Conservation (phyloP, 2,329 filamentous ascomycete species). For the Xylariaceae sp. region DNA sequence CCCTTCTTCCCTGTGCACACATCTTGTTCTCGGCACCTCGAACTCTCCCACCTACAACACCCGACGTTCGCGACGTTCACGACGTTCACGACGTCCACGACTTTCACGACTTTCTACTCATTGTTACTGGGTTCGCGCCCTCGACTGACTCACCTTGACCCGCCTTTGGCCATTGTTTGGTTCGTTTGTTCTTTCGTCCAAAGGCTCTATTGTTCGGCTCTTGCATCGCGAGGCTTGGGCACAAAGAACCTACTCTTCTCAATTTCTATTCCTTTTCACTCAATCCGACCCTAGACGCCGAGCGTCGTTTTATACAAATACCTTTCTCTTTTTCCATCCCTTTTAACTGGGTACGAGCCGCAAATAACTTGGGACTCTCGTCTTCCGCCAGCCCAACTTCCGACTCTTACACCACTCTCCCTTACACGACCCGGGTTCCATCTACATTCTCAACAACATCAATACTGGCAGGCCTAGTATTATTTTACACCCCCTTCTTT, state of each 20-base stretch:
- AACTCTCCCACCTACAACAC: not conserved
- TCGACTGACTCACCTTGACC: not conserved
- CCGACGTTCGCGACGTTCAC: no score
- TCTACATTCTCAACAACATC: not conserved
- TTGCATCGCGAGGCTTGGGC: conserved; percentile 15
- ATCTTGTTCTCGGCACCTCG: conserved; percentile 15
- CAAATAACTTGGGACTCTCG: conserved; percentile 4
- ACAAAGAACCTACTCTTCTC: conserved; percentile 22
- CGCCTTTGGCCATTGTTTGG: not conserved
- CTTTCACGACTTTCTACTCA: no score
- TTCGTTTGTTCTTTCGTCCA: conserved; percentile 17
- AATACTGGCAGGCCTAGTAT: not conserved
- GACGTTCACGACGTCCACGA: no score
- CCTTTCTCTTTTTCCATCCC: conserved; percentile 6
- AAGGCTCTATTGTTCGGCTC: conserved; percentile 18
- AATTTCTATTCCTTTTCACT: conserved; percentile 24
- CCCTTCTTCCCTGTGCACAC: conserved; percentile 5
- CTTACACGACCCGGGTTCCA: not conserved
- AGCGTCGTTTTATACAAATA: conserved; percentile 18
- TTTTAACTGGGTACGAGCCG: conserved; percentile 12
- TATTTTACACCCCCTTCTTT: not conserved
- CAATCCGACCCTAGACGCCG: conserved; percentile 14
- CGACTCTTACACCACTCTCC: not conserved
- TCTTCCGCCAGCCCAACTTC: not conserved
- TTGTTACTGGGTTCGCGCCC: no score